Evolutionary conservation across 805 yeast genomes (phyloP), one percentile per base, ranked within the genome.

Genomic region (Saccharomycopsis selenospora): DNA sequence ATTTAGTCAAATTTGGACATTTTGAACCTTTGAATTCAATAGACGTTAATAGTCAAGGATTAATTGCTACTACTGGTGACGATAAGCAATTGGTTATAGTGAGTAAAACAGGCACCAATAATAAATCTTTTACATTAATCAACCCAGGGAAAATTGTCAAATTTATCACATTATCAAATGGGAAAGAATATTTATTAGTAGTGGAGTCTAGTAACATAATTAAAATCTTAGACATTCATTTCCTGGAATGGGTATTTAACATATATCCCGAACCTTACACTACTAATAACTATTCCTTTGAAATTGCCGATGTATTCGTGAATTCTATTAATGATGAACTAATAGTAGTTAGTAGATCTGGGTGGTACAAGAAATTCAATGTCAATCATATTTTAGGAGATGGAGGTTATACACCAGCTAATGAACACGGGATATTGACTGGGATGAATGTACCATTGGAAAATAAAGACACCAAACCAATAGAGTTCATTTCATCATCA

Each of bases 311-410:
- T 6, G 18, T 33, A 17, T 33, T 14, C 38, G 18, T 14, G 18
- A 33, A 33, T 33, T 33, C 38, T 6, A 33, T 17, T 20, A 33
- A 17, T 14, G 38, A 33, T 14, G 38, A 33, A 4, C 38, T 33
- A 6, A 20, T 33, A 10, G 38, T 33, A 14, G 38, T 33, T 14
- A 20, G 38, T 10, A 33, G 17, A 10, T 20, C 17, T 14, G 38
- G 38, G 17, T 33, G 38, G 38, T 33, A 33, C 38, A 33, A 33
- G 17, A 33, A 33, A 33, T 33, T 33, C 18, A 33, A 14, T 33
- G 20, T 33, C 38, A 33, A 33, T 33, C n/a, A 14, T 10, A 17
- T 33, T 33, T 6, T 4, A 5, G 38, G 38, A 33, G 17, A 14
- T 14, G 38, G 8, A 10, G 38, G 38, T 4, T 33, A 33, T 33